Evolutionary conservation across 805 yeast genomes (phyloP).

Genomic region (Starmerella potacharoeniae): DNA sequence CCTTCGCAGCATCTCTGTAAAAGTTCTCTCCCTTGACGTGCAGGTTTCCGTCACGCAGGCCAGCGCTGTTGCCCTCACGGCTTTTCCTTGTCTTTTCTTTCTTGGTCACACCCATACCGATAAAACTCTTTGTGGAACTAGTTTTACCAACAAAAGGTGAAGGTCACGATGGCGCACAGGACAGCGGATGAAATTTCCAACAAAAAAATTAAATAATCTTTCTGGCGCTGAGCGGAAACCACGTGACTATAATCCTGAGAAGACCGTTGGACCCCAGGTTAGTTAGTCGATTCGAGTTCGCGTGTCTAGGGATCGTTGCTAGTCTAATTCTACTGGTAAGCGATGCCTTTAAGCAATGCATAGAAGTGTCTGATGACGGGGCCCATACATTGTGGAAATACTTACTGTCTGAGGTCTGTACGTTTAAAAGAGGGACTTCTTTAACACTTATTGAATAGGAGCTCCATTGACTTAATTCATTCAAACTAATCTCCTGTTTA

Average conservation of each 20-base stretch:
- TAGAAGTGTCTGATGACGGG: too few relatives aligned
- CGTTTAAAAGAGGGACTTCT: too few relatives aligned
- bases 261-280: neutral
- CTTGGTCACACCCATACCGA: conserved; percentile 81
- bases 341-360: too few relatives aligned
- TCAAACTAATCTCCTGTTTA: too few relatives aligned
- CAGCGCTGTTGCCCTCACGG: conserved; percentile 37
- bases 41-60: conserved; percentile 69
- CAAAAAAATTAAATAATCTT: conserved; percentile 5
- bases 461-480: too few relatives aligned
- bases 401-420: too few relatives aligned
- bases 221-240: neutral
- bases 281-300: too few relatives aligned
- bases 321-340: too few relatives aligned
- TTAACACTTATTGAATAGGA: too few relatives aligned
- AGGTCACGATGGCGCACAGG: neutral
- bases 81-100: conserved; percentile 79
- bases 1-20: conserved; percentile 83
- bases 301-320: too few relatives aligned
- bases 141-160: neutral
- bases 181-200: neutral
- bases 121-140: neutral
- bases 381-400: too few relatives aligned
- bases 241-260: neutral
- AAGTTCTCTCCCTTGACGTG: conserved; percentile 95